These are phyloP conservation scores for Cutaneotrichosporon sp. DNA, from an alignment of 1,284 basidiomycete genomes.

Conservation along the genomic window DNA sequence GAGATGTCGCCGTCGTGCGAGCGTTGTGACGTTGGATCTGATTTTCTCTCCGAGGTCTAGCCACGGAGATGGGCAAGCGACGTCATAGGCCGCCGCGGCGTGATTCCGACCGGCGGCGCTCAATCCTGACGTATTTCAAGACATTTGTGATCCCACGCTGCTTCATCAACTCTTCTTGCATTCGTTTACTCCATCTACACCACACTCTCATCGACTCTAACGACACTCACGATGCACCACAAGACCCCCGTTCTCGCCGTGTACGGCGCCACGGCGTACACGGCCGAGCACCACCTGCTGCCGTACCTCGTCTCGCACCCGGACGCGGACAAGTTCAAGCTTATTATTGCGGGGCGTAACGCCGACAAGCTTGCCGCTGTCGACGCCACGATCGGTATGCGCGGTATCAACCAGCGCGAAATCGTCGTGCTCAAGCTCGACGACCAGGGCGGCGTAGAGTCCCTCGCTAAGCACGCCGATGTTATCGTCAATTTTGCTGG, in stretches of 20 bases:
- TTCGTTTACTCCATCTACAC: too few relatives aligned
- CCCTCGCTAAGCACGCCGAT: conserved; percentile 25
- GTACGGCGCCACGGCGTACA: conserved; percentile 46
- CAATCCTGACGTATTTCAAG: too few relatives aligned
- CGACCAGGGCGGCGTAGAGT: conserved; percentile 27
- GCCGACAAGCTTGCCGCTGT: conserved; percentile 27
- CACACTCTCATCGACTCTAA: too few relatives aligned
- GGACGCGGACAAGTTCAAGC: conserved; percentile 28
- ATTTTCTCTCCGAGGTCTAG: too few relatives aligned
- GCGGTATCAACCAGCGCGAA: conserved; percentile 10
- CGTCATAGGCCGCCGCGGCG: too few relatives aligned
- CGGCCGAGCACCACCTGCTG: conserved; percentile 31
- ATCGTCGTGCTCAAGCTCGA: conserved; percentile 25
- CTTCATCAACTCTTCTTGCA: too few relatives aligned
- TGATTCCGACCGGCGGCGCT: too few relatives aligned
- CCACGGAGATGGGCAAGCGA: too few relatives aligned
- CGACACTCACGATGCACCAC: not conserved
- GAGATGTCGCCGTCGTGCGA: too few relatives aligned
- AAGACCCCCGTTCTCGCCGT: conserved; percentile 32
- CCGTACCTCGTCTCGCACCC: conserved; percentile 40
- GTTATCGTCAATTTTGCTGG: conserved; percentile 40
- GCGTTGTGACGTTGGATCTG: too few relatives aligned
- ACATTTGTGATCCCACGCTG: too few relatives aligned
- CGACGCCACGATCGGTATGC: conserved; percentile 11
- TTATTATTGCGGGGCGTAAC: conserved; percentile 41